Evolutionary conservation across 2,329 filamentous ascomycete genomes (phyloP), one percentile per base, ranked within the genome.

Genomic region (Daldinia sp.): DNA sequence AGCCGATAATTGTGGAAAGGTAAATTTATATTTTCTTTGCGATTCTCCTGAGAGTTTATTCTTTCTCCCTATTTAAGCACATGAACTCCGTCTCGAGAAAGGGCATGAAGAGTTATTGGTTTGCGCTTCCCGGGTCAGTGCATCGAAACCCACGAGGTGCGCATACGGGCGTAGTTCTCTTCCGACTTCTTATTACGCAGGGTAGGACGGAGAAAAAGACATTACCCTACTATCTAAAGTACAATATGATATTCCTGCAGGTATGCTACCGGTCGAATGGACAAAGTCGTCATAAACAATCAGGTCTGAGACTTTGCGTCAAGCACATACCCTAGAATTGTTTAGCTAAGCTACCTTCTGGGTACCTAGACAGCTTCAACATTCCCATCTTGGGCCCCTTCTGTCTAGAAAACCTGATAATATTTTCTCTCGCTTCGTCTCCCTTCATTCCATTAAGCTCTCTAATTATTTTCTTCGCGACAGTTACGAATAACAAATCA

Each of bases 381-480:
- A 74, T 74, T 75, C 72, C 70, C 71, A 63, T 61, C 52, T 69
- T 61, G 50, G 59, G 27, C 56, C 68, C 67, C 69, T 69, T 64
- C 64, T 63, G 58, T 68, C 60, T 17, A 61, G 64, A 67, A n/a
- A 64, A 68, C 60, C 61, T 61, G 64, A 67, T 66, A 51, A 58
- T 52, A 55, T 57, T 64, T 59, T 41, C 35, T 64, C 53, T 64
- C 57, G 39, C 41, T 63, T 48, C 54, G 60, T 48, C 70, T 75
- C 73, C 72, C 72, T 75, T 73, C 72, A 75, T 75, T 75, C 73
- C 72, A 74, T 66, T 60, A 64, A 68, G 60, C 60, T 66, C 55
- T 64, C 15, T 48, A 43, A 55, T 63, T 66, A 41, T 67, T 50
- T 63, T 60, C 41, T 51, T 68, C 61, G 60, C 64, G 64, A 64